phyloP scores from a whole-genome alignment of 2,329 filamentous ascomycete species.

The Nothophoma quercina region DNA sequence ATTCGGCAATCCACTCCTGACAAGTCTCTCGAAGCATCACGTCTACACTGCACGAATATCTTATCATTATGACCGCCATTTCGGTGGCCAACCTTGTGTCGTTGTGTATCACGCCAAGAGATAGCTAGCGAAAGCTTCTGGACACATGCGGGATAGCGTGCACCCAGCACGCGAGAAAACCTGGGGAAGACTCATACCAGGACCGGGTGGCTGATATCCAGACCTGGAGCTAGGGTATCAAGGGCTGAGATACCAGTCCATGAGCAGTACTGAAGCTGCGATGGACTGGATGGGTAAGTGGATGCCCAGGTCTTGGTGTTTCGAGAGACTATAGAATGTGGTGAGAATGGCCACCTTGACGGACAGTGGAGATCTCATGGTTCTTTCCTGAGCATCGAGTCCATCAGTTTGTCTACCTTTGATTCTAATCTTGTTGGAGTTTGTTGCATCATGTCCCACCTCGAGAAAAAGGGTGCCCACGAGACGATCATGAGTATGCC shows the following conservation, averaged over 20 bases:
- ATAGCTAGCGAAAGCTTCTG: background rate
- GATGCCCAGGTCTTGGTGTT: background rate
- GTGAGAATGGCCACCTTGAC: background rate
- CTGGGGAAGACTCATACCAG: background rate
- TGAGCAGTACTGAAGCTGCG: background rate
- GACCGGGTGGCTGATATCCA: background rate
- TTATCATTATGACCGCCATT: background rate
- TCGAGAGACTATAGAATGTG: background rate
- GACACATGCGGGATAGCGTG: background rate
- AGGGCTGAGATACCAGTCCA: background rate
- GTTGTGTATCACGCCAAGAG: background rate
- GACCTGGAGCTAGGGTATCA: background rate
- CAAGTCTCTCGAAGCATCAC: background rate
- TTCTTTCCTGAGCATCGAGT: background rate
- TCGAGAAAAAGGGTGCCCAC: background rate
- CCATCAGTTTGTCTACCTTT: background rate
- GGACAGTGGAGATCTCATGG: background rate
- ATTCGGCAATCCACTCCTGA: background rate
- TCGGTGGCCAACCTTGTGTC: background rate
- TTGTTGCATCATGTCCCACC: background rate
- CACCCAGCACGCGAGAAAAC: background rate
- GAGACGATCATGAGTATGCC: background rate
- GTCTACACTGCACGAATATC: background rate
- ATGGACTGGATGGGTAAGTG: background rate
- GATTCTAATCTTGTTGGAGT: background rate